Conservation (phyloP, 768 basidiomycete species). For the Leccinum incarnatum region DNA sequence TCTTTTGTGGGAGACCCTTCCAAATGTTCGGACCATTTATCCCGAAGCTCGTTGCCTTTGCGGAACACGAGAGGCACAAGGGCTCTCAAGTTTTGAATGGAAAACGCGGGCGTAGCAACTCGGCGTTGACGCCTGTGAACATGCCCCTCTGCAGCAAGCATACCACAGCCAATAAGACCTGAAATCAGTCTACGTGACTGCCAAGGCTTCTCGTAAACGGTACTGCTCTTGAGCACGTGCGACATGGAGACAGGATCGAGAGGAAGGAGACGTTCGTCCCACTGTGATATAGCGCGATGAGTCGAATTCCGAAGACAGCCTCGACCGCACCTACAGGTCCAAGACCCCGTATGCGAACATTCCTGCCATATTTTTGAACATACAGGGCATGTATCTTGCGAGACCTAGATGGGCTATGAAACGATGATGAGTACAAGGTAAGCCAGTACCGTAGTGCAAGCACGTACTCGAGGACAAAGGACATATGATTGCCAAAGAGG, state of each 20-base stretch:
- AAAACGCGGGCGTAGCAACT: slow-evolving; percentile 76
- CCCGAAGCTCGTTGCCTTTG: slow-evolving; percentile 60
- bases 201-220: slow-evolving; percentile 82
- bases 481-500: slow-evolving; percentile 54
- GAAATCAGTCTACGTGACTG: slow-evolving; percentile 72
- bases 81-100: slow-evolving; percentile 69
- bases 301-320: not conserved
- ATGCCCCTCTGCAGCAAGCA: slow-evolving; percentile 76
- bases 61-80: slow-evolving; percentile 70
- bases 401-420: slow-evolving; percentile 52
- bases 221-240: slow-evolving; percentile 71
- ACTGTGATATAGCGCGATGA: slow-evolving; percentile 40
- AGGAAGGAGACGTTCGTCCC: slow-evolving; percentile 77
- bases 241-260: slow-evolving; percentile 73
- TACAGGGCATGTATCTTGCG: slow-evolving; percentile 52
- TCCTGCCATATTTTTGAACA: slow-evolving; percentile 62
- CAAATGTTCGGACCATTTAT: slow-evolving; percentile 58
- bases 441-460: not conserved
- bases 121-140: slow-evolving; percentile 79
- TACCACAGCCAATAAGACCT: slow-evolving; percentile 76
- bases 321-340: slow-evolving; percentile 54
- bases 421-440: not conserved
- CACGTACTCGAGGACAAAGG: slow-evolving; percentile 56
- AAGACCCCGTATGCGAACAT: slow-evolving; percentile 64
- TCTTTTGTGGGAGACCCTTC: slow-evolving; percentile 15